These are phyloP conservation scores for Trichosporon sp. DNA, from an alignment of 1,284 basidiomycete species.

Conservation along the genomic window DNA sequence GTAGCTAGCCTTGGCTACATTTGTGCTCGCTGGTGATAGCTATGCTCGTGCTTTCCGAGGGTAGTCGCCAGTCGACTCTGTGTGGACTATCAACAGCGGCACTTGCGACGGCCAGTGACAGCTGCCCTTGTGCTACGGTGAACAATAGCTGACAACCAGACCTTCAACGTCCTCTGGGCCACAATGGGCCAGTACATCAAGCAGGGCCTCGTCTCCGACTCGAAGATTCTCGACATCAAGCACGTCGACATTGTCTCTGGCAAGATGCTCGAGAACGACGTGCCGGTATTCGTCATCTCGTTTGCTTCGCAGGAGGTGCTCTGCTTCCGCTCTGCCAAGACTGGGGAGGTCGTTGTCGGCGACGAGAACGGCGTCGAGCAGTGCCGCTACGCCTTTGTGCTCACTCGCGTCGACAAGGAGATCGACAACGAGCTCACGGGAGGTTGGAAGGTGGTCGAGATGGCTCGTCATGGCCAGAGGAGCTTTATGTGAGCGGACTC, in stretches of 20 bases:
- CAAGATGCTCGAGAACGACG: conserved; percentile 78
- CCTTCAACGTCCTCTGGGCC: conserved; percentile 94
- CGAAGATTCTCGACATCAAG: conserved; percentile 87
- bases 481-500: conserved; percentile 23
- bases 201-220: conserved; percentile 83
- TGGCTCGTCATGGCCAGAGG: conserved; percentile 31
- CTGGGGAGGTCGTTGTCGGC: conserved; percentile 77
- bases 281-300: conserved; percentile 89
- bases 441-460: conserved; percentile 94
- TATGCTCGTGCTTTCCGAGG: no score
- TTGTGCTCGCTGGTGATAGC: no score
- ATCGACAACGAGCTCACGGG: conserved; percentile 87
- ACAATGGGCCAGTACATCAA: conserved; percentile 91
- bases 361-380: conserved; percentile 85
- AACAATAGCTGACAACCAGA: conserved; percentile 52
- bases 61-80: no score
- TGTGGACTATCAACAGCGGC: no score
- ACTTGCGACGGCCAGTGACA: background rate
- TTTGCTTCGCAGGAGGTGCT: conserved; percentile 93
- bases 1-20: no score
- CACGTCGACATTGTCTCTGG: conserved; percentile 76
- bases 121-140: background rate
- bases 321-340: conserved; percentile 83
- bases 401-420: conserved; percentile 81
- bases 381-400: conserved; percentile 84